Evolutionary conservation across 2,329 filamentous ascomycete species (phyloP).

Genomic region (Paramyrothecium roridum): DNA sequence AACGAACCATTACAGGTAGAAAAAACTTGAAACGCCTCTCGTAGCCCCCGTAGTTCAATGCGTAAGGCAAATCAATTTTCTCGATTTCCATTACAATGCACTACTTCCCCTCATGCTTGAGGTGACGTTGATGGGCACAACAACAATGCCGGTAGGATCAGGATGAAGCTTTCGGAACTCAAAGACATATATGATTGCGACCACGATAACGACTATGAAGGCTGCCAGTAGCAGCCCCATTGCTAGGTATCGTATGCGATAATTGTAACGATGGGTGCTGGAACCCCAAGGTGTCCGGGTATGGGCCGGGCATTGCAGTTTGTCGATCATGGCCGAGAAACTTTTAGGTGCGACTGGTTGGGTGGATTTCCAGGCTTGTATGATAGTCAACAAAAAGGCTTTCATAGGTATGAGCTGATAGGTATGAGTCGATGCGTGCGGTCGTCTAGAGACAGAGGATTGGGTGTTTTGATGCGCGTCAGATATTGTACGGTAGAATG

Average conservation of each 20-base stretch:
- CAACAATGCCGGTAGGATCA: not conserved
- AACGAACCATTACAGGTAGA: too few species aligned
- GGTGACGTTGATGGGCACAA: conserved; percentile 1
- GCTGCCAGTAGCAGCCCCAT: conserved; percentile 18
- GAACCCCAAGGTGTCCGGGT: conserved; percentile 24
- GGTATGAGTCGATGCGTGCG: not conserved
- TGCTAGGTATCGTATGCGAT: conserved; percentile 18
- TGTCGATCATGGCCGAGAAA: conserved; percentile 14
- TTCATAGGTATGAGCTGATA: not conserved
- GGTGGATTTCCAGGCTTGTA: not conserved
- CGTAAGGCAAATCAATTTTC: too few species aligned
- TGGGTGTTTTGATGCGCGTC: not conserved
- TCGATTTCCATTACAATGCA: too few species aligned
- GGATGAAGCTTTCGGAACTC: conserved; percentile 4
- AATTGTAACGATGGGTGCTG: conserved; percentile 17
- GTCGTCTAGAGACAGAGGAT: not conserved
- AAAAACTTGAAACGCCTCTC: too few species aligned
- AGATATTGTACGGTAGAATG: too few species aligned
- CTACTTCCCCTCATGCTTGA: not conserved
- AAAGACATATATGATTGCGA: conserved; percentile 15
- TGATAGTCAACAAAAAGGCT: not conserved
- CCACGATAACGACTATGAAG: conserved; percentile 15
- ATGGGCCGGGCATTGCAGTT: conserved; percentile 22
- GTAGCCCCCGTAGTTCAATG: too few species aligned
- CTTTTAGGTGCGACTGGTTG: not conserved